A percentile compares a stretch with the other conserved stretches of the same genome.
Conservation (phyloP, 305 asterid genomes). For the Solanum chacoense region DNA sequence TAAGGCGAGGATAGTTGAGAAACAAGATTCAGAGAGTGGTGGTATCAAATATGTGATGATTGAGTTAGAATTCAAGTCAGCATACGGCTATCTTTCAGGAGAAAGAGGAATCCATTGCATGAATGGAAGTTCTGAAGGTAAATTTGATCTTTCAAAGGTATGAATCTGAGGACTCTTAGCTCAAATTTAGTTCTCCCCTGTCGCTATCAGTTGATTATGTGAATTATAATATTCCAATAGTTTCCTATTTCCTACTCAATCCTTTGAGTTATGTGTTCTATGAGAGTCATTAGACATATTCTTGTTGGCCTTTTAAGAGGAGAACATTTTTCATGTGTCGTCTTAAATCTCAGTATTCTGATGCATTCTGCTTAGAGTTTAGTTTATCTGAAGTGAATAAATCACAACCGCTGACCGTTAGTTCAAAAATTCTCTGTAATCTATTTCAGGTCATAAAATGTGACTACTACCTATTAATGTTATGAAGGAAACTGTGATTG, state of each 20-base stretch:
- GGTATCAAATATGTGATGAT: constrained; percentile 39
- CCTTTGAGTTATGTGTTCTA: neutral
- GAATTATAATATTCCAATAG: neutral
- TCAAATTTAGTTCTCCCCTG: neutral
- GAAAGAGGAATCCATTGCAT: constrained; percentile 65
- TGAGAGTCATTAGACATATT: neutral
- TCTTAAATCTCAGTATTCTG: neutral
- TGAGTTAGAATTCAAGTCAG: constrained; percentile 59
- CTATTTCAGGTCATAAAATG: neutral
- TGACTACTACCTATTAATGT: neutral
- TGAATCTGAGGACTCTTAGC: neutral
- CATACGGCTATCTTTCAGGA: constrained; percentile 61
- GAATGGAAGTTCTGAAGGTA: constrained; percentile 22
- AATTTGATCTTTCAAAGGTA: constrained; percentile 37
- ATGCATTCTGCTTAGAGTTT: neutral
- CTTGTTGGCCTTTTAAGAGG: neutral
- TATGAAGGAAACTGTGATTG: neutral
- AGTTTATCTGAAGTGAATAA: neutral
- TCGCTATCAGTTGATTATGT: neutral
- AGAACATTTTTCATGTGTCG: neutral
- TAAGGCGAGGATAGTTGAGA: constrained; percentile 56
- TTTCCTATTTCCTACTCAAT: neutral
- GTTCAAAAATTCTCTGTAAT: neutral
- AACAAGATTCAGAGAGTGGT: constrained; percentile 28
- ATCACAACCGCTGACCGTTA: neutral